Base-by-base conservation (phyloP, 2,329 filamentous ascomycete species). In the Tolypocladium paradoxum region DNA sequence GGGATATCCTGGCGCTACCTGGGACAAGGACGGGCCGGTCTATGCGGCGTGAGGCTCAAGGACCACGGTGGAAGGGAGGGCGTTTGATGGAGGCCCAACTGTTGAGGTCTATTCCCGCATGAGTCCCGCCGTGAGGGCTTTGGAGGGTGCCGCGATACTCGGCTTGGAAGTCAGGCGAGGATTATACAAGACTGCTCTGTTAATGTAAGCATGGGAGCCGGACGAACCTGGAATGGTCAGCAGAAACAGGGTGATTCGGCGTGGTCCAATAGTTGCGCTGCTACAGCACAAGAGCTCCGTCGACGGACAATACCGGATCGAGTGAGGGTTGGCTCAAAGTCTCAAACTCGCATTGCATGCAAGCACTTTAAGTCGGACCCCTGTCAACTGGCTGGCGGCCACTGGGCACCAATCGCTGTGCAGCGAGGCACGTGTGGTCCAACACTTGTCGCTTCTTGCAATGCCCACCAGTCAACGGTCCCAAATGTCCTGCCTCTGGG, bases 271-370 rank as follows among this genome's bases (percentile, higher is more conserved):
- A n/a, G n/a, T n/a, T n/a, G n/a, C n/a, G n/a, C n/a, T n/a, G n/a
- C n/a, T n/a, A n/a, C n/a, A n/a, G n/a, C n/a, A n/a, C n/a, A n/a
- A n/a, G n/a, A n/a, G n/a, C n/a, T n/a, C n/a, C n/a, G n/a, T n/a
- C n/a, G n/a, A n/a, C n/a, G n/a, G n/a, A n/a, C n/a, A n/a, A n/a
- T n/a, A n/a, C n/a, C n/a, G n/a, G n/a, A n/a, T 27, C 40, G 40
- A 45, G 24, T 16, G 40, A n/a, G n/a, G n/a, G n/a, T 3, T 45
- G 24, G 22, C 40, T 8, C 40, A 9, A 29, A 18, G 37, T 45
- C 49, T 51, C 49, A 38, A 51, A 34, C 36, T 43, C 38, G 49
- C 27, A 22, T 51, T n/a, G n/a, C 35, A 51, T 51, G 49, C 37
- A 45, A 40, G 49, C 49, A 50, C 49, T 50, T 34, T 40, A 50